phyloP scores from a whole-genome alignment of 2,329 filamentous ascomycete species.

The Drechslera avenae region DNA sequence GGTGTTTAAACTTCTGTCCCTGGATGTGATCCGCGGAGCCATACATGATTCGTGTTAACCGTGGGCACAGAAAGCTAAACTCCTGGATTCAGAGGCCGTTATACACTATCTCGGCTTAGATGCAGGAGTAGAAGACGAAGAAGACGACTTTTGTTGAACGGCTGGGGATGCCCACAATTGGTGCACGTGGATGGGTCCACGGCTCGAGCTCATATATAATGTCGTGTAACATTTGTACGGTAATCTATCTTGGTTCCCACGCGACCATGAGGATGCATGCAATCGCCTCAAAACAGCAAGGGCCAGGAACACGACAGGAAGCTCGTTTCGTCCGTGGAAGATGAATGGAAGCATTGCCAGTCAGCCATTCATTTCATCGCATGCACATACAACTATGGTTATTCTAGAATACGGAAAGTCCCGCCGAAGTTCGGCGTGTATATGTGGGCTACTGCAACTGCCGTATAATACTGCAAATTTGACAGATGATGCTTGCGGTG shows the following conservation, averaged over 20 bases:
- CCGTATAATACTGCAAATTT: conserved; percentile 5
- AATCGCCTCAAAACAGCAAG: conserved; percentile 16
- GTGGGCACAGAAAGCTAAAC: conserved; percentile 35
- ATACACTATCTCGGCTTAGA: conserved; percentile 42
- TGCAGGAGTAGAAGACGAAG: conserved; percentile 28
- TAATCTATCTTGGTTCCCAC: conserved; percentile 28
- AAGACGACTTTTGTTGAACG: conserved; percentile 41
- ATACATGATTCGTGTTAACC: conserved; percentile 15
- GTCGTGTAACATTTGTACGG: conserved; percentile 13
- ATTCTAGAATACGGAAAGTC: conserved; percentile 1
- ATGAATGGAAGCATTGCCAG: conserved; percentile 22
- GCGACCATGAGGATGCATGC: conserved; percentile 17
- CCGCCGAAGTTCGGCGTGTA: conserved; percentile 14
- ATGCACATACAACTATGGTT: neutral
- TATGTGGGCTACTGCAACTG: conserved; percentile 16
- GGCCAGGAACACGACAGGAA: conserved; percentile 21
- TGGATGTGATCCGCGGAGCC: conserved; percentile 1
- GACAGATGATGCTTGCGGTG: conserved; percentile 6
- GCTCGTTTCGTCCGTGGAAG: conserved; percentile 18
- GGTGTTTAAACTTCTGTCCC: conserved; percentile 1
- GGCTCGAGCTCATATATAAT: conserved; percentile 18
- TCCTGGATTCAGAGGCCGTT: conserved; percentile 41
- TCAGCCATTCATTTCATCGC: conserved; percentile 11
- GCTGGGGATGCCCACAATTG: conserved; percentile 17
- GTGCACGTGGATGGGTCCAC: neutral